A percentile compares a stretch with the other conserved stretches of the same genome.
These are phyloP conservation scores for Monilinia laxa DNA, from an alignment of 2,329 filamentous ascomycete genomes.

Conservation along the genomic window DNA sequence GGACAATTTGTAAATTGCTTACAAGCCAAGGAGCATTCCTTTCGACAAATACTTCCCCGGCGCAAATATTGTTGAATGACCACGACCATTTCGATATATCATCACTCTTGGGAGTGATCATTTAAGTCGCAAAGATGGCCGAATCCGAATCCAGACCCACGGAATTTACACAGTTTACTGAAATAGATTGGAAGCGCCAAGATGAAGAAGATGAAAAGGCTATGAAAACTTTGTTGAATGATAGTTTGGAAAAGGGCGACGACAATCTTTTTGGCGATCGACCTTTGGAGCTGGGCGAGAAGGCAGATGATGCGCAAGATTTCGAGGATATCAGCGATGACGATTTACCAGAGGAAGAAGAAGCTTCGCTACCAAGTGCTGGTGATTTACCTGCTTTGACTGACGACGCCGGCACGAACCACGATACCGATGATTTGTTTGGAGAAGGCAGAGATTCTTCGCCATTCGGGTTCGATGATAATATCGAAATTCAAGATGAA, in stretches of 20 bases:
- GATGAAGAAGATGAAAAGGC: slow-evolving; percentile 51
- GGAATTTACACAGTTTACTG: slow-evolving; percentile 28
- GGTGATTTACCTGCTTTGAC: slow-evolving; percentile 40
- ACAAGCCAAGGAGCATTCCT: neutral
- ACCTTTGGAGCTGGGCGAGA: slow-evolving; percentile 65
- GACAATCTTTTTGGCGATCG: slow-evolving; percentile 46
- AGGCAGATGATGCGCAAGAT: slow-evolving; percentile 89
- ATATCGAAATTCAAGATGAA: slow-evolving; percentile 29
- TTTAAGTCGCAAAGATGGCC: slow-evolving; percentile 28
- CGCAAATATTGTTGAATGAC: slow-evolving; percentile 9
- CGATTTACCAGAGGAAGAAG: slow-evolving; percentile 80
- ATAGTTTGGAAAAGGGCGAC: slow-evolving; percentile 43
- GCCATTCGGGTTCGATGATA: slow-evolving; percentile 34
- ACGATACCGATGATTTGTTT: slow-evolving; percentile 65
- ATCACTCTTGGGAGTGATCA: slow-evolving; percentile 18
- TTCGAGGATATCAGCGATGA: slow-evolving; percentile 91
- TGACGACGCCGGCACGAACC: slow-evolving; percentile 60
- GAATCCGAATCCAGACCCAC: slow-evolving; percentile 20
- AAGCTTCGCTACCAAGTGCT: slow-evolving; percentile 39
- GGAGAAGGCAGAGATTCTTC: slow-evolving; percentile 52
- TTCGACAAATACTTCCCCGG: neutral
- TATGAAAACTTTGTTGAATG: slow-evolving; percentile 48
- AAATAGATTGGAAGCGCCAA: slow-evolving; percentile 47
- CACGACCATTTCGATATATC: slow-evolving; percentile 17
- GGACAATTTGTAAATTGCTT: neutral